Evolutionary conservation across 345 rosid species (phyloP).

Genomic region (Salix arbutifolia): DNA sequence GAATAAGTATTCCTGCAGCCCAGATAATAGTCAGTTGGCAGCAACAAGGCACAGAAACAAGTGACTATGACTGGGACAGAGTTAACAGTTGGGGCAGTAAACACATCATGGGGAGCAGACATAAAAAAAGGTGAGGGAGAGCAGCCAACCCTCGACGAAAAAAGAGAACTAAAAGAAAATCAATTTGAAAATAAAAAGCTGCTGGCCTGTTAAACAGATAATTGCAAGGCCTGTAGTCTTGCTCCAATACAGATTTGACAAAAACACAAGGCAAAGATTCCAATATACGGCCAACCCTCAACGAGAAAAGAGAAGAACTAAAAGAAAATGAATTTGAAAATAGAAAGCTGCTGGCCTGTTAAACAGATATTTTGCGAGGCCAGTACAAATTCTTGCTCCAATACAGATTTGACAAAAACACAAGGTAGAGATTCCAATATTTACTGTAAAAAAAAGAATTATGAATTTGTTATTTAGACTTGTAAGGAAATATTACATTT

Average conservation of each 20-base stretch:
- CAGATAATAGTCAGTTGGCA: conserved; percentile 38
- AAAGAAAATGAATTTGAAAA: neutral
- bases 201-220: neutral
- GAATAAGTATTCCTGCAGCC: conserved; percentile 49
- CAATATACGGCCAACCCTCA: no score
- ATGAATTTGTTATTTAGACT: neutral
- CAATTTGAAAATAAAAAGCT: neutral
- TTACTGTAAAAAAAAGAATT: no score
- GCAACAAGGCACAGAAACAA: conserved; percentile 20
- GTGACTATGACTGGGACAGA: neutral
- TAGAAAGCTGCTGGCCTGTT: neutral
- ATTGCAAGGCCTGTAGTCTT: neutral
- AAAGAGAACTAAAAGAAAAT: neutral
- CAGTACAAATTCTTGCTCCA: neutral
- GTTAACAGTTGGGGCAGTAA: neutral
- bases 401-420: neutral
- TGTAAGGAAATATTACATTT: neutral
- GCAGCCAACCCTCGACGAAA: neutral
- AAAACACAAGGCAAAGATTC: no score
- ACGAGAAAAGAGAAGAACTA: no score
- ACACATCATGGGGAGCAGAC: neutral
- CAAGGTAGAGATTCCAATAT: no score
- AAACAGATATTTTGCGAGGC: neutral
- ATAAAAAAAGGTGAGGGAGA: neutral
- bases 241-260: neutral